Evolutionary conservation across 1,284 basidiomycete species (phyloP), one percentile per base, ranked within the genome.

Genomic region (Ganoderma lingzhi): DNA sequence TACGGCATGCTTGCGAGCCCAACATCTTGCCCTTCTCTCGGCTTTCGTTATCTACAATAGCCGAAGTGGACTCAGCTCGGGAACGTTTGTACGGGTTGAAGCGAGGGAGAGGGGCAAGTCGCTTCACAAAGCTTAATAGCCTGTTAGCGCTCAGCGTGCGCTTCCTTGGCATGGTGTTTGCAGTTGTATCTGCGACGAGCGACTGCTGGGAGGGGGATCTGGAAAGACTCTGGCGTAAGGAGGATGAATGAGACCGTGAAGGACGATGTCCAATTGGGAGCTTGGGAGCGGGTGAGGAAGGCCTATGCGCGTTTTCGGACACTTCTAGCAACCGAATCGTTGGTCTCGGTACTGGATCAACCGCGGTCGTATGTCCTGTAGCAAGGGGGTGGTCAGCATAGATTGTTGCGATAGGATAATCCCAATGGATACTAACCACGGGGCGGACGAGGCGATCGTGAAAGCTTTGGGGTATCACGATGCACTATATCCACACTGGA

Each of bases 41-140:
- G 41, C 39, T 23, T 2, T 17, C 1, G 9, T 62, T 15, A 59
- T 74, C 72, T 6, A 76, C 64, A 28, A 80, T 61, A 35, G 80
- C 77, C 2, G 81, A 79, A 60, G 78, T 69, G 3, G 81, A 81
- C 62, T 81, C 80, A 0, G 80, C 77, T 17, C 80, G 75, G 53
- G 74, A 66, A 32, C 80, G 69, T 45, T 72, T 67, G 71, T 76
- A 81, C 0, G 81, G 81, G 68, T 80, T 75, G 74, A 78, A 82
- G 6, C 76, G 78, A n/a, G 78, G 68, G 6, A 81, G 70, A 8
- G 80, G 79, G 1, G 77, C 75, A 14, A 81, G 70, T 19, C 76
- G 76, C 65, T 75, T 78, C 32, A 64, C 59, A 37, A 61, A 28
- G 10, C 66, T 60, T 45, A 67, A 58, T 28, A 65, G 51, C 39